Conservation (phyloP, 2,329 filamentous ascomycete genomes). For the Epicoccum nigrum region DNA sequence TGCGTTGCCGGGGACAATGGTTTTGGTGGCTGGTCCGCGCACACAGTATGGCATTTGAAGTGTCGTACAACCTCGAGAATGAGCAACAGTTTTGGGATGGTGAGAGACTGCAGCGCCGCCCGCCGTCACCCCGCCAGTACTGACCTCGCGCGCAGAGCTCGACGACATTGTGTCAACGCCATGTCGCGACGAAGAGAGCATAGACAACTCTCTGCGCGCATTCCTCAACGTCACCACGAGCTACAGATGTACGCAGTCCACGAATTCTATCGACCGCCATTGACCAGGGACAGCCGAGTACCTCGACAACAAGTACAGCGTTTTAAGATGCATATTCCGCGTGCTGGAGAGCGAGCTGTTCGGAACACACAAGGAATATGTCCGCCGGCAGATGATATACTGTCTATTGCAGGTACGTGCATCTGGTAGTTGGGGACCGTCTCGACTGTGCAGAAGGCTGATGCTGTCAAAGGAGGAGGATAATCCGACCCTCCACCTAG, state of each 20-base stretch:
- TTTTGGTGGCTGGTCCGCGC: constrained; percentile 43
- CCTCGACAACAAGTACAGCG: constrained; percentile 76
- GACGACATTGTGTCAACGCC: constrained; percentile 67
- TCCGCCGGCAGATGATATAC: constrained; percentile 90
- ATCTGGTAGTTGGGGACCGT: background rate
- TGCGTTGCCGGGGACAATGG: constrained; percentile 43
- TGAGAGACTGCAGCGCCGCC: constrained; percentile 52
- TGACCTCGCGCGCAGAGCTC: constrained; percentile 60
- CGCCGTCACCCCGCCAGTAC: constrained; percentile 35
- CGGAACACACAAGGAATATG: constrained; percentile 76
- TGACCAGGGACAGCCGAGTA: constrained; percentile 64
- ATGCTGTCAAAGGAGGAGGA: constrained; percentile 76
- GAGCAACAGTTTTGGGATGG: constrained; percentile 91
- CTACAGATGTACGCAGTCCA: constrained; percentile 63
- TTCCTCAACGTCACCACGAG: constrained; percentile 81
- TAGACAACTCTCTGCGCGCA: constrained; percentile 84
- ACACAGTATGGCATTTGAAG: constrained; percentile 69
- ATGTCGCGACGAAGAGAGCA: constrained; percentile 67
- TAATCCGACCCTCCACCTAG: constrained; percentile 76
- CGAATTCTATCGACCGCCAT: constrained; percentile 6
- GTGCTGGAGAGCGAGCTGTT: constrained; percentile 80
- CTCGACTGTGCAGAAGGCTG: constrained; percentile 13
- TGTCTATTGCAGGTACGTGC: constrained; percentile 72
- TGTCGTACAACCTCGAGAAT: constrained; percentile 71
- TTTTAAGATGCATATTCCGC: constrained; percentile 78